Base-by-base conservation (phyloP, 2,329 filamentous ascomycete species). In the Trichoderma polysporum region DNA sequence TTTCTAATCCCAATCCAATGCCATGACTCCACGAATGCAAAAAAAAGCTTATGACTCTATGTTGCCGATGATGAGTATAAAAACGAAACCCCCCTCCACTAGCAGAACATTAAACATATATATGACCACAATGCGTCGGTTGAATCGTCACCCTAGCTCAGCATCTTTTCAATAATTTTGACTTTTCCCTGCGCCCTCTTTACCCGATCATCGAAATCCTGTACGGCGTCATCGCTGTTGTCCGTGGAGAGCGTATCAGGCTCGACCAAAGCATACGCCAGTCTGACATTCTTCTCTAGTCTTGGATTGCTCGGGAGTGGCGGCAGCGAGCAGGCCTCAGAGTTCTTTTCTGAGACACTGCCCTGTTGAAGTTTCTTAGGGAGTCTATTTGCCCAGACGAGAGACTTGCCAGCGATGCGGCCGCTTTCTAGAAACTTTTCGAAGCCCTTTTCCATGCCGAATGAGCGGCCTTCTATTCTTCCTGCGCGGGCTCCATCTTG, bases 391-490 rank as follows among this genome's bases (percentile, higher is more conserved):
- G 89, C 88, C 94, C 94, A 98, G n/a, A 98, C 84, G 27, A 91
- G 80, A 15, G 92, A 88, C 73, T 88, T 90, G 52, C 93, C 92
- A 72, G 94, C 90, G 35, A 98, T 79, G 67, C 85, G 85, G 2
- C 94, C 94, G 77, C 93, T 86, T 69, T 93, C 90, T 49, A 91
- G 76, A 74, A 96, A 97, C 79, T 97, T 98, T 73, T 97, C 92
- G 73, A 95, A 98, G 0, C 94, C 94, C 70, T 94, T 95, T 76
- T 96, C 91, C 49, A 98, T 87, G 0, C 94, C 95, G 75, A 98
- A 93, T 22, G 93, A 87, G 60, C 93, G 91, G 68, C 95, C 95
- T 83, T 99, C 95, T 70, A 92, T 88, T 67, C 90, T 89, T 45
- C 95, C 95, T 35, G 92, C 90, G 68, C 85, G 85, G 47, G 87